Evolutionary conservation across 2,329 filamentous ascomycete species (phyloP), one percentile per base, ranked within the genome.

Genomic region (Helotiales sp.): DNA sequence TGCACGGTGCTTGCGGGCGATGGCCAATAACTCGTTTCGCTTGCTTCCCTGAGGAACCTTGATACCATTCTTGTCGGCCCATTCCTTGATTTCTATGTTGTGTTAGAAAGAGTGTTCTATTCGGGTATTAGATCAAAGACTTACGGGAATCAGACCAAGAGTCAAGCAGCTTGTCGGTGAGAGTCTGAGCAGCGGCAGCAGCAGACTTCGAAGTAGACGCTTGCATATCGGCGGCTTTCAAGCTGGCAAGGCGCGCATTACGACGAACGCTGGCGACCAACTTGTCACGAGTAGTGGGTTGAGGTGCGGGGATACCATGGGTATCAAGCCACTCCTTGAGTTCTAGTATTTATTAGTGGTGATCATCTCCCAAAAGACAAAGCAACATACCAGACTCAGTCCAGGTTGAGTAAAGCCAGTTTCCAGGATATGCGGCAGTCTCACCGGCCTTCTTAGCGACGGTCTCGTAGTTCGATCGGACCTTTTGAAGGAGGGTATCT

Each of bases 381-480:
- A 3, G 33, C 34, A 15, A 57, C 63, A 49, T 63, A 71, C 69
- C 69, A 64, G 93, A 97, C 64, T 96, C 77, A 52, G 90, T 88
- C 95, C 95, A 99, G 7, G 88, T 81, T 60, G 87, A 82, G 72
- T 97, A 99, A 42, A 98, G 79, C 95, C 95, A 98, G 77, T 97
- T 86, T 36, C 95, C 95, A 31, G 95, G 95, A 71, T 98, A 98
- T n/a, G 85, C 77, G 52, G 84, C 77, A 13, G 91, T 88, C 75
- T 97, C 88, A 60, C 90, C 90, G 10, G 73, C 72, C 74, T 86
- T 86, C 74, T 91, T 86, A 15, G 93, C 91, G 57, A 87, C 76
- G 1, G 83, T 76, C 67, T 96, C 90, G 71, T 96, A 98, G 75
- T 86, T 93, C 63, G 88, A 81, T 62, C 93, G 91, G 59, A 87